These are phyloP conservation scores for Phialocephala sp. DNA, from an alignment of 2,329 filamentous ascomycete species.

Conservation along the genomic window DNA sequence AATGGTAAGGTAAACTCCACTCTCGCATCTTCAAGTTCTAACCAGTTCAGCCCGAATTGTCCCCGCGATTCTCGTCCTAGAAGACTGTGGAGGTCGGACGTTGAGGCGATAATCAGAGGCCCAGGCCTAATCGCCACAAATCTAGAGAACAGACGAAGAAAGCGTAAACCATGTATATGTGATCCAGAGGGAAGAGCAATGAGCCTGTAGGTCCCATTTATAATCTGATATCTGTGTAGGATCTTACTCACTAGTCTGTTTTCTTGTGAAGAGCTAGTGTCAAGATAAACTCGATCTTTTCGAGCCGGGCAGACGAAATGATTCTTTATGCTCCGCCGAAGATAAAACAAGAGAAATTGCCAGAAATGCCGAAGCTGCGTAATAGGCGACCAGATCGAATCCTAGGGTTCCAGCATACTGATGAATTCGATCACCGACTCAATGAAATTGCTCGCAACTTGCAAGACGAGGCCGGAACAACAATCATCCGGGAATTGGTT, in stretches of 20 bases:
- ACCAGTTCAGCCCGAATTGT: neutral
- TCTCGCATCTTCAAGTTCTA: neutral
- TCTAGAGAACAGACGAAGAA: slow-evolving; percentile 5
- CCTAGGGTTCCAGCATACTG: slow-evolving; percentile 16
- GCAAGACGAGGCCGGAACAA: neutral
- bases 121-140: neutral
- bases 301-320: slow-evolving; percentile 19
- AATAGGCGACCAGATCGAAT: slow-evolving; percentile 21
- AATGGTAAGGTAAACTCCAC: neutral
- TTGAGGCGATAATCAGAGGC: slow-evolving; percentile 9
- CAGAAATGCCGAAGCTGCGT: neutral
- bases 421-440: slow-evolving; percentile 11
- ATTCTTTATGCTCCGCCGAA: slow-evolving; percentile 4
- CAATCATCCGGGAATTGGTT: neutral
- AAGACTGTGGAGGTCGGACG: slow-evolving; percentile 20
- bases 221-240: neutral
- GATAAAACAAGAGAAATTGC: neutral
- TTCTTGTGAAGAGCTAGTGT: neutral
- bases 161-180: slow-evolving; percentile 12
- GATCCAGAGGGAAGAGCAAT: neutral
- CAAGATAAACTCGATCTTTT: slow-evolving; percentile 11
- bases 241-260: neutral
- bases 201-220: neutral
- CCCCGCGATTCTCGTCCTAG: slow-evolving; percentile 1
- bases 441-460: slow-evolving; percentile 4